Percentiles rank a stretch among this genome's conserved stretches.
Conservation (phyloP, 78 protist species). For the Ministeria vibrans region DNA sequence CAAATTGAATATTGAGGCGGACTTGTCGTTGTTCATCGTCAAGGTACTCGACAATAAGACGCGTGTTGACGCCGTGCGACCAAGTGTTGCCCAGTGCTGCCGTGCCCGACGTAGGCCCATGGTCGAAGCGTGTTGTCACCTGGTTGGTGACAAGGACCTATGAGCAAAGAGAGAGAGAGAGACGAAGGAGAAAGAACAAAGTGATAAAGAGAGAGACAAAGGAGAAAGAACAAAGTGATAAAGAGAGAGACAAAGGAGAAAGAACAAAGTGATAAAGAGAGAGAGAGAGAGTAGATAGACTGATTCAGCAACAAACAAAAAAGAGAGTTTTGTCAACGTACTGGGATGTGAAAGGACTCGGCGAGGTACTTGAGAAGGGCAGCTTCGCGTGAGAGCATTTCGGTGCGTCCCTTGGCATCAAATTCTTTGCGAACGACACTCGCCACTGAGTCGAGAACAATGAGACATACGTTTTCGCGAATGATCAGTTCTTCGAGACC, state of each 20-base stretch:
- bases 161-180: not conserved
- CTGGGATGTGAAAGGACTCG: not conserved
- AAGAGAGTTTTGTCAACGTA: not conserved
- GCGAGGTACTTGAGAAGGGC: not conserved
- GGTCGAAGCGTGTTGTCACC: not conserved
- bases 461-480: not conserved
- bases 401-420: not conserved
- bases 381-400: not conserved
- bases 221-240: not conserved
- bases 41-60: not conserved
- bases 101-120: not conserved
- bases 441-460: not conserved
- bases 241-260: not conserved
- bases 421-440: not conserved
- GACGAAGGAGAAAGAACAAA: not conserved
- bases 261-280: not conserved
- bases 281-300: not conserved
- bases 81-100: constrained; percentile 3
- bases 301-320: not conserved
- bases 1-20: no score
- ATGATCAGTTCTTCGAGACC: not conserved
- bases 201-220: not conserved
- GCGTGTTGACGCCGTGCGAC: constrained; percentile 5
- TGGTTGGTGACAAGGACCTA: constrained; percentile 3
- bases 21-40: not conserved